A percentile compares a stretch with the other conserved stretches of the same genome.
Conservation (phyloP, 192 early-diverging fungal species). For the Coemansia sp. region DNA sequence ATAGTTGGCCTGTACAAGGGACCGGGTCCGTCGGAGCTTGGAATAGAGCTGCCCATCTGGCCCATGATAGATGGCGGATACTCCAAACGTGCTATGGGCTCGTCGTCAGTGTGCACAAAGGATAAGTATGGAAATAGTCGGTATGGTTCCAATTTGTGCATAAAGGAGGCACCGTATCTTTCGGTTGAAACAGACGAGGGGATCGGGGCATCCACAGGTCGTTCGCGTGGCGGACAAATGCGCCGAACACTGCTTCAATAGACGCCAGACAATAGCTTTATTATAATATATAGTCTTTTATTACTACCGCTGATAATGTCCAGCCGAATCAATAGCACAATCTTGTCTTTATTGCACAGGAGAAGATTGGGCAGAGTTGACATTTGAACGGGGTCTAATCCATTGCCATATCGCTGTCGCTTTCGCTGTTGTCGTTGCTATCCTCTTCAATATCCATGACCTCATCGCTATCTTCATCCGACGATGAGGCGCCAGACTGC, state of each 20-base stretch:
- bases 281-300: background rate
- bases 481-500: background rate
- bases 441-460: slow-evolving; percentile 56
- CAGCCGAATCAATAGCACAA: slow-evolving; percentile 1
- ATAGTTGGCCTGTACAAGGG: slow-evolving; percentile 48
- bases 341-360: background rate
- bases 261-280: background rate
- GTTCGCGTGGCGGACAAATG: slow-evolving; percentile 24
- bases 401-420: slow-evolving; percentile 49
- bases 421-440: slow-evolving; percentile 20
- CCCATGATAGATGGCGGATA: slow-evolving; percentile 45
- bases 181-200: slow-evolving; percentile 45
- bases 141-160: slow-evolving; percentile 19
- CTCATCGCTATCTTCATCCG: slow-evolving; percentile 43
- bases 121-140: slow-evolving; percentile 4
- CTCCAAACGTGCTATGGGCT: slow-evolving; percentile 44
- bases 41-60: slow-evolving; percentile 42
- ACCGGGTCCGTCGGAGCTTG: slow-evolving; percentile 26
- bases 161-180: slow-evolving; percentile 50
- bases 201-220: slow-evolving; percentile 36
- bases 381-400: slow-evolving; percentile 10
- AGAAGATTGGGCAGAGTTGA: too few species aligned
- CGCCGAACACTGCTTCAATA: slow-evolving; percentile 31
- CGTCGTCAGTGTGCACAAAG: slow-evolving; percentile 2
- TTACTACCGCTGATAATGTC: background rate